phyloP scores from a whole-genome alignment of 73 alveolate species.

The Durusdinium trenchii region DNA sequence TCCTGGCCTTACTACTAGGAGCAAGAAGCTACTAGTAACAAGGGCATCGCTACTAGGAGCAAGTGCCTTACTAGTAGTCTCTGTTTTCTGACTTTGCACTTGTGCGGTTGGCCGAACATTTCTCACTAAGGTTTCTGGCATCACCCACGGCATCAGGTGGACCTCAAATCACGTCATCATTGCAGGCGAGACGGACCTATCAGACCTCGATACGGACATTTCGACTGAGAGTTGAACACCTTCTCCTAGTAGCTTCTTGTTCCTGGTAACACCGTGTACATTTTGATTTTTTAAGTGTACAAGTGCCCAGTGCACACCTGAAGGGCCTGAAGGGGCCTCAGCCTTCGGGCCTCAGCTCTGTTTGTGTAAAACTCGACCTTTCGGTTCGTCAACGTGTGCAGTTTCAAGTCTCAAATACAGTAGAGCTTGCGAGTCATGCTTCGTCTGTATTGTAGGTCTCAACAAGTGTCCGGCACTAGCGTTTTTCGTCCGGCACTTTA shows the following conservation, averaged over 20 bases:
- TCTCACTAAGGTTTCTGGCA: constrained; percentile 4
- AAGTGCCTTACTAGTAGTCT: background rate
- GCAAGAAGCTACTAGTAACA: background rate
- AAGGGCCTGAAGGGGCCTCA: background rate
- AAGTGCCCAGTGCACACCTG: background rate
- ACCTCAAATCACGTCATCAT: constrained; percentile 53
- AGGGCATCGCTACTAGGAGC: background rate
- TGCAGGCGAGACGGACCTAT: constrained; percentile 10
- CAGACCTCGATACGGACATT: too few species aligned
- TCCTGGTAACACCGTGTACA: background rate
- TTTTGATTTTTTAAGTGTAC: too few species aligned
- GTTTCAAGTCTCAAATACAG: background rate
- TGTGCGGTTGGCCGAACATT: background rate
- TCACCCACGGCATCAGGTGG: constrained; percentile 74
- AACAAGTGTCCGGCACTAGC: background rate
- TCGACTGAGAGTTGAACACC: too few species aligned
- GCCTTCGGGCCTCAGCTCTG: background rate
- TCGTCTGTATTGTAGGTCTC: background rate
- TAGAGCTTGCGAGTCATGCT: background rate
- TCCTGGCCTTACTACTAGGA: background rate
- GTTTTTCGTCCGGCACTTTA: background rate
- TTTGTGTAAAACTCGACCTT: background rate
- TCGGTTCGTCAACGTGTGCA: background rate
- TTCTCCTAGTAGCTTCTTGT: too few species aligned
- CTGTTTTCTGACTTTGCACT: background rate